Conservation (phyloP, 139 green algal genomes). For the Astrephomene gubernaculifera region DNA sequence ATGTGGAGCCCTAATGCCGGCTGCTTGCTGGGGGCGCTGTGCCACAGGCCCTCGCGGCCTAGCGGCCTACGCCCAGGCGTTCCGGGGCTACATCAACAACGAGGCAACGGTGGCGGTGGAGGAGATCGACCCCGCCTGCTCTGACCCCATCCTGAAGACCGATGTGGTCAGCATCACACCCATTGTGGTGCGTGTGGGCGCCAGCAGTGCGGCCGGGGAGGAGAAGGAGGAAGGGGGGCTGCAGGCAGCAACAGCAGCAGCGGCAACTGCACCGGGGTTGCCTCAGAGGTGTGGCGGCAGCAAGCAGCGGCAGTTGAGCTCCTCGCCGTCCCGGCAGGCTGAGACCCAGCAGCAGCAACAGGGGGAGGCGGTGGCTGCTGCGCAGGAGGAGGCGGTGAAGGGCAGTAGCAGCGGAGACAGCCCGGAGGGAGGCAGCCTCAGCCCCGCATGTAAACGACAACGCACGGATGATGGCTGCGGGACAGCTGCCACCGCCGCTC, state of each 20-base stretch:
- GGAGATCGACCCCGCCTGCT: slow-evolving; percentile 27
- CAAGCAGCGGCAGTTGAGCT: no score
- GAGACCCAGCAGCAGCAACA: no score
- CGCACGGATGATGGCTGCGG: no score
- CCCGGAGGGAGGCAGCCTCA: no score
- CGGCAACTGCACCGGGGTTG: neutral
- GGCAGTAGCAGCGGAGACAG: neutral
- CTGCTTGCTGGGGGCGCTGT: no score
- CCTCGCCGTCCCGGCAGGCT: no score
- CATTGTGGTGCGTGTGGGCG: neutral
- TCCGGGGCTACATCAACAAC: slow-evolving; percentile 53
- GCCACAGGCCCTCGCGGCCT: slow-evolving; percentile 45
- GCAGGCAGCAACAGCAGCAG: no score
- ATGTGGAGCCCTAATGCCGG: no score
- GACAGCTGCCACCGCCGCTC: no score
- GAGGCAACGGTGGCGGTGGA: slow-evolving; percentile 38
- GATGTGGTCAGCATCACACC: slow-evolving; percentile 21
- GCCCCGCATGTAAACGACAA: no score
- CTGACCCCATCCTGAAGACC: neutral
- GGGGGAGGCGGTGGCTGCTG: neutral
- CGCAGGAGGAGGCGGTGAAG: neutral
- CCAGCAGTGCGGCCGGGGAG: neutral
- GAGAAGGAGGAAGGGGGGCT: neutral
- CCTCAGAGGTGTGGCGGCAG: no score
- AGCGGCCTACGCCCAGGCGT: slow-evolving; percentile 42